Percentiles rank a stretch among this genome's conserved stretches.
Evolutionary conservation across 768 basidiomycete species (phyloP).

Genomic region (Psilocybe sp.): DNA sequence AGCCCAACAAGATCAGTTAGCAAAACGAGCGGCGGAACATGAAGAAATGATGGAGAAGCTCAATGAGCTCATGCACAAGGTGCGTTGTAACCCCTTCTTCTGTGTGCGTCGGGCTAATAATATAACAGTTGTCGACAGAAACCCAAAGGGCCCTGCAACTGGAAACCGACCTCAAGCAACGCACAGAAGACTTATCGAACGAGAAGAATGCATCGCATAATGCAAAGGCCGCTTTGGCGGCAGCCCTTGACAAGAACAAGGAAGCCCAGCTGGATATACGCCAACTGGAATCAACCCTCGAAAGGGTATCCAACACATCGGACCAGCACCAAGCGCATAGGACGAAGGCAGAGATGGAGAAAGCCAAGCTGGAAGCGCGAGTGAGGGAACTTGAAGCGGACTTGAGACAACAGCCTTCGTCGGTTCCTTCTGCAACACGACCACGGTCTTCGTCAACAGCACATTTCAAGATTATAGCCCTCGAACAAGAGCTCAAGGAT

Average conservation of each 20-base stretch:
- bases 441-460: slow-evolving; percentile 61
- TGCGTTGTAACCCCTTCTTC: slow-evolving; percentile 17
- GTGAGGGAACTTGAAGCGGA: slow-evolving; percentile 56
- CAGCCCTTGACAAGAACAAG: slow-evolving; percentile 50
- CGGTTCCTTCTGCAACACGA: slow-evolving; percentile 34
- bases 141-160: slow-evolving; percentile 52
- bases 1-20: slow-evolving; percentile 41
- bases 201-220: slow-evolving; percentile 55
- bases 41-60: slow-evolving; percentile 39
- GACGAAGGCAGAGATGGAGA: slow-evolving; percentile 56
- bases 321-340: slow-evolving; percentile 39
- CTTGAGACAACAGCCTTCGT: slow-evolving; percentile 29
- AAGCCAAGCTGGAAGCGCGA: slow-evolving; percentile 50
- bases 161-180: slow-evolving; percentile 46
- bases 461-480: slow-evolving; percentile 40
- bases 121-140: slow-evolving; percentile 51
- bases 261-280: slow-evolving; percentile 45
- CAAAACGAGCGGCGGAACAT: slow-evolving; percentile 38
- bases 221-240: slow-evolving; percentile 41
- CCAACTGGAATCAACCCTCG: slow-evolving; percentile 56
- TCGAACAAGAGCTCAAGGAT: slow-evolving; percentile 58
- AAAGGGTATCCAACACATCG: slow-evolving; percentile 52
- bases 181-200: slow-evolving; percentile 54
- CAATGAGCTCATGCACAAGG: slow-evolving; percentile 47
- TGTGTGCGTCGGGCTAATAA: slow-evolving; percentile 1